Evolutionary conservation across 2,329 filamentous ascomycete species (phyloP).

Genomic region (Ceratocystis lukuohia): DNA sequence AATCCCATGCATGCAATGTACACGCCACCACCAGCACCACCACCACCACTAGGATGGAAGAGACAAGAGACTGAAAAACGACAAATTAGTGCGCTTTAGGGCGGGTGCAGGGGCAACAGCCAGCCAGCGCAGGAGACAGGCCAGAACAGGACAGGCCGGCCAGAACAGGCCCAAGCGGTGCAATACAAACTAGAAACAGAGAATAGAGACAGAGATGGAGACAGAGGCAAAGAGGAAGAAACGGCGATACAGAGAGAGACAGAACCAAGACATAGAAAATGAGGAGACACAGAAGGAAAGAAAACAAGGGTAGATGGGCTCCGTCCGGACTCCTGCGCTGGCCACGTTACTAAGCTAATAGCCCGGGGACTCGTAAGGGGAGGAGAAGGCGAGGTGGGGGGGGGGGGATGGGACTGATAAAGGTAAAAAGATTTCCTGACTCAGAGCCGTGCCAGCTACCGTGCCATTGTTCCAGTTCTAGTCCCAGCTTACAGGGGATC

Average conservation of each 20-base stretch:
- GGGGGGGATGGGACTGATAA: background rate
- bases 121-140: background rate
- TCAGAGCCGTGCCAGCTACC: background rate
- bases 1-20: no score
- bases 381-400: background rate
- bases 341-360: background rate
- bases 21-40: no score
- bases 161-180: background rate
- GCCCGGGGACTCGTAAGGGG: background rate
- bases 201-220: background rate
- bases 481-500: background rate
- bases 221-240: background rate
- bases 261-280: background rate
- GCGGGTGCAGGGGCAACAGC: background rate
- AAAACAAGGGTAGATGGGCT: background rate
- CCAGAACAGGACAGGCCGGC: background rate
- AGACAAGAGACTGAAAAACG: background rate
- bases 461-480: no score
- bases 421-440: background rate
- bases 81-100: background rate
- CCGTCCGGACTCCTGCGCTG: no score
- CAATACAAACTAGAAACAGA: background rate
- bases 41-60: no score
- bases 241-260: background rate
- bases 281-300: background rate